phyloP scores from a whole-genome alignment of 495 filamentous ascomycete genomes.

The Geoglossum glabrum region DNA sequence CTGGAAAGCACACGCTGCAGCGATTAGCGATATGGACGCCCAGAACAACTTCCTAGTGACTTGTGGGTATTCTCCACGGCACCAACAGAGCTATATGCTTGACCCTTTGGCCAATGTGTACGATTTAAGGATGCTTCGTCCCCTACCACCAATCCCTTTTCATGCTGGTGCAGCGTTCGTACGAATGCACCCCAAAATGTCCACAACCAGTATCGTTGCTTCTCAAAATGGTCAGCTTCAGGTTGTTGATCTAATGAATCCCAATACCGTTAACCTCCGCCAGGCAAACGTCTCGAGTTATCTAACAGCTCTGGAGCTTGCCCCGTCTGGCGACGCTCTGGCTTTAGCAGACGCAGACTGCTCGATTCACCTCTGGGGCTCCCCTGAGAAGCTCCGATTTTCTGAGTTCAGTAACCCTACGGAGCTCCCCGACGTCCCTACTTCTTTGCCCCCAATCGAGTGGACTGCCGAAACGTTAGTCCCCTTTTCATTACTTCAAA shows the following conservation, averaged over 20 bases:
- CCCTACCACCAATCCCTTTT: constrained; percentile 78
- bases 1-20: constrained; percentile 71
- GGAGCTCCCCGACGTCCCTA: constrained; percentile 48
- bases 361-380: constrained; percentile 77
- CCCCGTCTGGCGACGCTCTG: constrained; percentile 75
- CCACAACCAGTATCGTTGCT: constrained; percentile 76
- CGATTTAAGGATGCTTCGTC: constrained; percentile 67
- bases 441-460: constrained; percentile 32
- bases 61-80: constrained; percentile 74
- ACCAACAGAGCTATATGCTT: constrained; percentile 41
- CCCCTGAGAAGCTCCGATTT: constrained; percentile 72
- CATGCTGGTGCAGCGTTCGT: constrained; percentile 81
- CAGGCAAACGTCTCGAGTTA: constrained; percentile 56
- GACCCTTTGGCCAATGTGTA: constrained; percentile 89
- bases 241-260: constrained; percentile 87
- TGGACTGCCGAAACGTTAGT: constrained; percentile 52
- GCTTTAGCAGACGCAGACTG: constrained; percentile 62
- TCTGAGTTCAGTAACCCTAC: constrained; percentile 62
- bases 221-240: constrained; percentile 84
- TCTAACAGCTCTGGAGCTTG: constrained; percentile 62
- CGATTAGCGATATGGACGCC: constrained; percentile 88
- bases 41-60: constrained; percentile 80
- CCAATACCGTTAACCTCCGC: constrained; percentile 72
- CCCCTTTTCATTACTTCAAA: neutral
- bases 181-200: constrained; percentile 83